A percentile compares a stretch with the other conserved stretches of the same genome.
These are phyloP conservation scores for Entomortierella beljakovae DNA, from an alignment of 192 early-diverging fungal species.

Conservation along the genomic window DNA sequence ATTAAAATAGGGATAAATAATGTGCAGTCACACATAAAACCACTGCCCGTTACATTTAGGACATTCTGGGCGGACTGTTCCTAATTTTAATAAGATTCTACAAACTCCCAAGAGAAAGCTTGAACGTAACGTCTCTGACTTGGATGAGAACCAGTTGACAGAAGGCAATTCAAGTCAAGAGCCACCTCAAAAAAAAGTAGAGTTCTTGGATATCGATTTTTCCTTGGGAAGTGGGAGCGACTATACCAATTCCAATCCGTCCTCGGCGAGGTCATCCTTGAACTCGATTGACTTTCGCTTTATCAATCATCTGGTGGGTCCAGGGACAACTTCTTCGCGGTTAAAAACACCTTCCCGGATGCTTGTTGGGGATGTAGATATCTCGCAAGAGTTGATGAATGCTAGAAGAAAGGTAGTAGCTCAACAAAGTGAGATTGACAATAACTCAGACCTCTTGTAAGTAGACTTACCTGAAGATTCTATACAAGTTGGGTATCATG, in stretches of 20 bases:
- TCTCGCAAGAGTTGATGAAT: background rate
- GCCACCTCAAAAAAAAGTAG: too few species aligned
- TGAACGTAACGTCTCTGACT: too few species aligned
- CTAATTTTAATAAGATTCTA: too few species aligned
- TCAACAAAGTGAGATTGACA: constrained; percentile 2
- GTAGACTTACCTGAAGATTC: background rate
- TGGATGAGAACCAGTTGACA: too few species aligned
- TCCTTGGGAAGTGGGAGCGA: background rate
- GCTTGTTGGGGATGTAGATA: background rate
- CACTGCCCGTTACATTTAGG: too few species aligned
- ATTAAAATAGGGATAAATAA: too few species aligned
- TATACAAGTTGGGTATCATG: background rate
- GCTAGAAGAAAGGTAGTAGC: background rate
- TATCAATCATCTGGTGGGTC: constrained; percentile 11
- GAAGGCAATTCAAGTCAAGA: too few species aligned
- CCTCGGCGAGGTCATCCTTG: constrained; percentile 3
- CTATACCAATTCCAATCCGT: background rate
- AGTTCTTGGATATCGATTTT: too few species aligned
- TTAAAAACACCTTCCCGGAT: constrained; percentile 5
- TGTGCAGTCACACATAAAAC: too few species aligned
- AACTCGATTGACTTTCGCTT: constrained; percentile 3
- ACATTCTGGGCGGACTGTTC: too few species aligned
- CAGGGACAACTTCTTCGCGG: constrained; percentile 19
- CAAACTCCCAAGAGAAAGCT: too few species aligned
- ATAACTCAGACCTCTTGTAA: constrained; percentile 3